Conservation (phyloP, 1,284 basidiomycete genomes). For the Ustilago loliicola region DNA sequence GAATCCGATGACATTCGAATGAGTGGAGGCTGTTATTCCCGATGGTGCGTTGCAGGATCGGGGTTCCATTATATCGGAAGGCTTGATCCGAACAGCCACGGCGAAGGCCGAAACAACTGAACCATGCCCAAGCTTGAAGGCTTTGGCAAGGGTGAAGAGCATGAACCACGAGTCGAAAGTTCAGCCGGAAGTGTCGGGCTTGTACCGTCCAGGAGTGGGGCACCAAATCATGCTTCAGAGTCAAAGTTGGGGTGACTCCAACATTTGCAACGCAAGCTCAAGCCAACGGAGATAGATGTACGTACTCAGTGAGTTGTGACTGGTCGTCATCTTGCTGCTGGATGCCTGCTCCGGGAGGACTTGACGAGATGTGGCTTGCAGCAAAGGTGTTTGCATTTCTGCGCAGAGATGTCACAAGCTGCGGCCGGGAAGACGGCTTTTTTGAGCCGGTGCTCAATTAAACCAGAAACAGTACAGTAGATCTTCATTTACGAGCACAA, state of each 20-base stretch:
- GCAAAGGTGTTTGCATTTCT: conserved; percentile 1
- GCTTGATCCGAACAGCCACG: not conserved
- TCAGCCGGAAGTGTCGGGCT: not conserved
- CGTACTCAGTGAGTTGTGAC: too few species aligned
- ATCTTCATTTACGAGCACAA: too few species aligned
- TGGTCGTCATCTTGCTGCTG: not conserved
- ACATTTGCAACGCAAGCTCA: too few species aligned
- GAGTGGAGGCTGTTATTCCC: not conserved
- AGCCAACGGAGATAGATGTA: too few species aligned
- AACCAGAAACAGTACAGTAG: too few species aligned
- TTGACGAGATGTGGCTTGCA: conserved; percentile 6
- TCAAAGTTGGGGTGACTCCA: not conserved
- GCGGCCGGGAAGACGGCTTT: conserved; percentile 3
- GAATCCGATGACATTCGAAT: not conserved
- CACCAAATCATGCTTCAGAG: not conserved
- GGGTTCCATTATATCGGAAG: not conserved
- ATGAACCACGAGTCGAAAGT: not conserved
- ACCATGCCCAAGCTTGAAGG: not conserved
- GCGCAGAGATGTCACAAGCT: not conserved
- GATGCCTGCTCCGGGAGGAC: not conserved
- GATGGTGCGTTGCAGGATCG: not conserved
- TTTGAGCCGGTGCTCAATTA: not conserved
- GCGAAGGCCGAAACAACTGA: not conserved
- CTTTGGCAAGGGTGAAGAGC: not conserved
- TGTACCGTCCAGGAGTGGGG: not conserved